phyloP scores from a whole-genome alignment of 768 basidiomycete genomes.

The Cyclocybe aegerita region DNA sequence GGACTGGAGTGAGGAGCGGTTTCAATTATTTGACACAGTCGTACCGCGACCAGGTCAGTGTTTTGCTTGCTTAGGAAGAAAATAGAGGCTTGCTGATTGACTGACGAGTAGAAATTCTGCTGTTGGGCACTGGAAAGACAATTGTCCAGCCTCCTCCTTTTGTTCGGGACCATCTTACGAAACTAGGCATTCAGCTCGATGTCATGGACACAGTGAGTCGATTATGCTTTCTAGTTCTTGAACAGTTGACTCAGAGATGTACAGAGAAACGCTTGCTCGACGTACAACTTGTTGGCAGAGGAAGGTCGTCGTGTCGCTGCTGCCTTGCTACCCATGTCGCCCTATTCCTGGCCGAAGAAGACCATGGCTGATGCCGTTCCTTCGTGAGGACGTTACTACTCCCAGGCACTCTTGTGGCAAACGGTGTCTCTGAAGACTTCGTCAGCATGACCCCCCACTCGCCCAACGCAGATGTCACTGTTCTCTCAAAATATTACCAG shows the following conservation, averaged over 20 bases:
- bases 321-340: constrained; percentile 73
- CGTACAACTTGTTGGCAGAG: constrained; percentile 90
- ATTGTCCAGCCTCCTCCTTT: constrained; percentile 68
- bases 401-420: too few relatives aligned
- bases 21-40: constrained; percentile 79
- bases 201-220: constrained; percentile 79
- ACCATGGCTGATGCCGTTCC: too few relatives aligned
- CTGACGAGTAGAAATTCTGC: constrained; percentile 68
- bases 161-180: constrained; percentile 65
- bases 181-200: constrained; percentile 84
- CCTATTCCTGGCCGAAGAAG: constrained; percentile 50
- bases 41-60: constrained; percentile 81
- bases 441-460: too few relatives aligned
- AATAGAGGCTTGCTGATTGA: background rate
- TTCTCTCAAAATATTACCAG: too few relatives aligned
- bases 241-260: background rate
- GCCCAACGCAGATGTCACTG: too few relatives aligned
- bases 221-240: background rate
- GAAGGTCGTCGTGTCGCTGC: constrained; percentile 93
- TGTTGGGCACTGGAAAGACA: constrained; percentile 83
- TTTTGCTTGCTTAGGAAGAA: constrained; percentile 2
- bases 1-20: constrained; percentile 73
- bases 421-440: too few relatives aligned
- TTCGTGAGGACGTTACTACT: background rate
- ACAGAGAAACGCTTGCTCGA: constrained; percentile 91